A percentile compares a stretch with the other conserved stretches of the same genome.
phyloP scores from a whole-genome alignment of 164 flowering plant species.

The Aristolochia contorta region DNA sequence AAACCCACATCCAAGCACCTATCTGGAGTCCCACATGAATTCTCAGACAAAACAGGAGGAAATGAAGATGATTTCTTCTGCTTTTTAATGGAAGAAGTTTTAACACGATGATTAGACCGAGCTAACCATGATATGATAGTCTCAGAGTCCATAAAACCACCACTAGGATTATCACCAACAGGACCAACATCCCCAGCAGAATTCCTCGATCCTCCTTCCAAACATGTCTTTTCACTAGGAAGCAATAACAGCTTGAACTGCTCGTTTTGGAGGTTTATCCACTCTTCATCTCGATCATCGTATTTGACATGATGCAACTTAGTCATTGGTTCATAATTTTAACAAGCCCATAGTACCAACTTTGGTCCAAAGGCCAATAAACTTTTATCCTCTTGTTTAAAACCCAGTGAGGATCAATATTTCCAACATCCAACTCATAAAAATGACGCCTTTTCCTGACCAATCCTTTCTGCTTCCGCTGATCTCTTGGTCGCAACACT shows the following conservation, averaged over 20 bases:
- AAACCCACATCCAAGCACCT: slow-evolving; percentile 12
- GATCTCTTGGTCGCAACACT: slow-evolving; percentile 65
- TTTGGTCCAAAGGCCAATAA: slow-evolving; percentile 93
- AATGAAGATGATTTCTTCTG: slow-evolving; percentile 19
- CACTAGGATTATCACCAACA: slow-evolving; percentile 29
- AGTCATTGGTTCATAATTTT: slow-evolving; percentile 46
- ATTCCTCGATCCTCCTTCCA: slow-evolving; percentile 15
- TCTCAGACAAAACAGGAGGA: slow-evolving; percentile 16
- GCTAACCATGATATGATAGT: slow-evolving; percentile 90
- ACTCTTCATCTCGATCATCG: slow-evolving; percentile 96
- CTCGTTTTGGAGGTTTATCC: slow-evolving; percentile 74
- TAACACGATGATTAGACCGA: slow-evolving; percentile 41
- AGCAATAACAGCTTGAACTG: slow-evolving; percentile 77
- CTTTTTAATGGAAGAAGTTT: slow-evolving; percentile 45
- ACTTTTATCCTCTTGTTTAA: slow-evolving; percentile 71
- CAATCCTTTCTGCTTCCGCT: slow-evolving; percentile 32
- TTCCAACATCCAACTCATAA: slow-evolving; percentile 50
- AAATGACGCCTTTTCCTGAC: slow-evolving; percentile 72
- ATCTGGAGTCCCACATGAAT: slow-evolving; percentile 12
- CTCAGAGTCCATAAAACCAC: slow-evolving; percentile 62
- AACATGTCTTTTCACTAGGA: slow-evolving; percentile 46
- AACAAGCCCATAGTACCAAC: slow-evolving; percentile 87
- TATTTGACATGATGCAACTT: slow-evolving; percentile 87
- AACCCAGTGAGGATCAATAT: slow-evolving; percentile 68
- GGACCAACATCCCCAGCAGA: slow-evolving; percentile 12